Conservation (phyloP, 2,329 filamentous ascomycete genomes). For the Aaosphaeria pasadenensis region DNA sequence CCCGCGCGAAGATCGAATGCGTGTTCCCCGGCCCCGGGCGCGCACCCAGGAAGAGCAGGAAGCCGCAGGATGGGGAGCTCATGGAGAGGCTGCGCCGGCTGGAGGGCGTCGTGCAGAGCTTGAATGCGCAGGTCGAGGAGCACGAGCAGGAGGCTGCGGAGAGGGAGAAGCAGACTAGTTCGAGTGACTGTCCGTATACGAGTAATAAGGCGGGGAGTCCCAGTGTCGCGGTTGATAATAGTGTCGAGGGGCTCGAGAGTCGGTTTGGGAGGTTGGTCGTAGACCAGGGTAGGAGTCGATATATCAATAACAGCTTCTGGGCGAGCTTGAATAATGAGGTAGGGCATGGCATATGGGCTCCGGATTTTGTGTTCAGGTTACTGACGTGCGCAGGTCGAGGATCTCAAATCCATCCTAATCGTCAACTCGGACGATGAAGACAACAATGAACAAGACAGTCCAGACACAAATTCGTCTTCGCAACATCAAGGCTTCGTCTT, state of each 20-base stretch:
- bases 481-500: constrained; percentile 71
- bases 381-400: constrained; percentile 49
- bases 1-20: constrained; percentile 67
- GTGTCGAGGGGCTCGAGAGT: constrained; percentile 41
- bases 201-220: constrained; percentile 1
- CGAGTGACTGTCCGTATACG: constrained; percentile 3
- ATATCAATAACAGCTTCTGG: constrained; percentile 77
- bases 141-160: constrained; percentile 33
- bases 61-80: constrained; percentile 67
- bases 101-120: constrained; percentile 68
- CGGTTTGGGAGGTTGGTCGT: constrained; percentile 68
- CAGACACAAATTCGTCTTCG: constrained; percentile 31
- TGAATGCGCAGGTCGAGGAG: constrained; percentile 45
- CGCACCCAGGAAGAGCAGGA: constrained; percentile 66
- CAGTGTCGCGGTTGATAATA: constrained; percentile 26
- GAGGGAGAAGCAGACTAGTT: constrained; percentile 16
- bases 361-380: neutral
- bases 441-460: constrained; percentile 45
- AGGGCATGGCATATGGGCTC: constrained; percentile 2
- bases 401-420: constrained; percentile 61
- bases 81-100: constrained; percentile 69
- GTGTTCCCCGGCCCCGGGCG: constrained; percentile 72
- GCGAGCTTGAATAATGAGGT: constrained; percentile 73
- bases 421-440: constrained; percentile 62
- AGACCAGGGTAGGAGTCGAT: constrained; percentile 67